A percentile compares a stretch with the other conserved stretches of the same genome.
phyloP scores from a whole-genome alignment of 2,329 filamentous ascomycete genomes.

The Diaporthe caulivora region DNA sequence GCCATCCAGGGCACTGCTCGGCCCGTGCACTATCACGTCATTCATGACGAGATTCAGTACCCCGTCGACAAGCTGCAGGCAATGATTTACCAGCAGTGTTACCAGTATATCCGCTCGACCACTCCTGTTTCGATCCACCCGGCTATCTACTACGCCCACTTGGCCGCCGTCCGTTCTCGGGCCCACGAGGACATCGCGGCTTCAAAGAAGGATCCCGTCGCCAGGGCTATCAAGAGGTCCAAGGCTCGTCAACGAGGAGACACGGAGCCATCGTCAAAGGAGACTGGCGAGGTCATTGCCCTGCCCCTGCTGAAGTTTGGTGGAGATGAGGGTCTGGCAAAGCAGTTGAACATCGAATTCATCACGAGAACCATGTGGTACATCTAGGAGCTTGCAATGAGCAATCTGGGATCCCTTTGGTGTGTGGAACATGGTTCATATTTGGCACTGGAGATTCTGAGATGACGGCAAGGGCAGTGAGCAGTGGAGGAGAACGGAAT shows the following conservation, averaged over 20 bases:
- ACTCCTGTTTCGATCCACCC: conserved; percentile 92
- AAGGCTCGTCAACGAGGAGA: too few relatives aligned
- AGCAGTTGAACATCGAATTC: conserved; percentile 43
- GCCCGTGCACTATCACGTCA: conserved; percentile 91
- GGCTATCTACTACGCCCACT: conserved; percentile 94
- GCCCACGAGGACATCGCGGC: conserved; percentile 73
- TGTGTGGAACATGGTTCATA: background rate
- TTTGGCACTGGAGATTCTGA: background rate
- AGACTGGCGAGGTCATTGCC: conserved; percentile 53
- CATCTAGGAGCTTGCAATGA: conserved; percentile 47
- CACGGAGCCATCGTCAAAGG: conserved; percentile 47
- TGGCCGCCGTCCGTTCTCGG: conserved; percentile 84
- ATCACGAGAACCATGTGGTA: conserved; percentile 59
- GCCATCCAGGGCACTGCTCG: conserved; percentile 96
- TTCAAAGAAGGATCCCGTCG: conserved; percentile 56
- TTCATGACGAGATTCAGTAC: conserved; percentile 83
- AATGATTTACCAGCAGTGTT: conserved; percentile 95
- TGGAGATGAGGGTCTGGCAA: conserved; percentile 41
- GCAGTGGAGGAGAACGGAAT: background rate
- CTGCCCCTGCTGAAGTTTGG: conserved; percentile 55
- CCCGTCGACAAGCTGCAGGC: conserved; percentile 79
- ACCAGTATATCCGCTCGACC: conserved; percentile 91
- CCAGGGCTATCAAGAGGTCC: background rate
- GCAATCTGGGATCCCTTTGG: background rate
- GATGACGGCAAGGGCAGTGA: background rate